Evolutionary conservation across 441 rosid species (phyloP), one percentile per base, ranked within the genome.

Genomic region (Theobroma grandiflorum): DNA sequence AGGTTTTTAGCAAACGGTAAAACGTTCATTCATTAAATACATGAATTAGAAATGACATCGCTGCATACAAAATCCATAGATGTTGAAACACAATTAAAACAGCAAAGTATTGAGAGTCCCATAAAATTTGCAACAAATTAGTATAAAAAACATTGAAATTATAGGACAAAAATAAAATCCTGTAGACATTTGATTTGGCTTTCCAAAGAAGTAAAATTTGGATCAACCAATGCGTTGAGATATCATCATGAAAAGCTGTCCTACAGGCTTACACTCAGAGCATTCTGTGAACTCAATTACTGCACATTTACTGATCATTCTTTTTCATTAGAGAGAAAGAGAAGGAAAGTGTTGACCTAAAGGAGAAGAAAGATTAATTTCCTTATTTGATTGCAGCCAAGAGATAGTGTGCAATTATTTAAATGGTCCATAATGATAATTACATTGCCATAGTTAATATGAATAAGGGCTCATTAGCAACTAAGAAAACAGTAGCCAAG

Each of bases 401-500:
- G 22, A 11, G 2, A 38, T 12, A 55, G 6, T 0, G 37, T 40
- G 38, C 20, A 40, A 73, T 22, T 73, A 11, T 73, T 38, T 20
- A 12, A 22, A 20, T 14, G 26, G 49, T 2, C 50, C 26, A 47
- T 49, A 42, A 22, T 38, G 52, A 74, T 57, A 55, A 37, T 38
- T 76, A 65, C 67, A 50, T 73, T 73, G 38, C 53, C 40, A 57
- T 22, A 73, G 47, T 4, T 18, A 53, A 38, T 20, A 57, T 40
- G 52, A 11, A 73, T 26, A 73, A 20, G 50, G 53, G 50, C 3
- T 57, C 63, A 75, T 72, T 78, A 71, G 40, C 66, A 84, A 82
- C 50, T 50, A 45, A 47, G 80, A 80, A 76, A 9, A 31, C 58
- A 26, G 53, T 72, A 81, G 82, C 74, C 64, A 16, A 70, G 47